Evolutionary conservation across 1,284 basidiomycete genomes (phyloP).

Genomic region (Irpex sp.): DNA sequence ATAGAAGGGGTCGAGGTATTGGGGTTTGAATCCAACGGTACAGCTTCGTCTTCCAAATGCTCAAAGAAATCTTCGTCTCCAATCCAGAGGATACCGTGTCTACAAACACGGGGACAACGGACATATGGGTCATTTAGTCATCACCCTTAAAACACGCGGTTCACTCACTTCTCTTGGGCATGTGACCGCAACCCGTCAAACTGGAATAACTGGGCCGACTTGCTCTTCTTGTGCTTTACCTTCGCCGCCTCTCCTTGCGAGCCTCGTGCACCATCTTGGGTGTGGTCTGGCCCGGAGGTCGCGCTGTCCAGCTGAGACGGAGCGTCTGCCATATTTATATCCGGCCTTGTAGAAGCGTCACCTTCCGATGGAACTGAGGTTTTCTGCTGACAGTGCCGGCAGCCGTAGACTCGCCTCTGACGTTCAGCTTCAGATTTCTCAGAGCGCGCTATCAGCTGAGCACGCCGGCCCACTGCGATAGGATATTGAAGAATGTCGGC

Average conservation of each 20-base stretch:
- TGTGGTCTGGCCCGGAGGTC: neutral
- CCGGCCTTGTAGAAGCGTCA: neutral
- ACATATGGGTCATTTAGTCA: slow-evolving; percentile 5
- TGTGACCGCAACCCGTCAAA: slow-evolving; percentile 61
- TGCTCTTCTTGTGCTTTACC: slow-evolving; percentile 15
- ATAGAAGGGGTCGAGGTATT: neutral
- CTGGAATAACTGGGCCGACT: slow-evolving; percentile 24
- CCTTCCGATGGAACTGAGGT: neutral
- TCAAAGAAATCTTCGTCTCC: slow-evolving; percentile 33
- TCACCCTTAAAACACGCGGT: slow-evolving; percentile 1
- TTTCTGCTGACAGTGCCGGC: slow-evolving; percentile 46
- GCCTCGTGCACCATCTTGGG: slow-evolving; percentile 7
- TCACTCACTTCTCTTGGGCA: slow-evolving; percentile 50
- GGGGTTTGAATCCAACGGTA: neutral
- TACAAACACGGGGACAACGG: slow-evolving; percentile 13
- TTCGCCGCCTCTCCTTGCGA: slow-evolving; percentile 4
- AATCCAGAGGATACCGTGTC: slow-evolving; percentile 27
- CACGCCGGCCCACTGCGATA: slow-evolving; percentile 29
- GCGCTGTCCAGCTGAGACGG: neutral
- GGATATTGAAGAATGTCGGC: slow-evolving; percentile 17
- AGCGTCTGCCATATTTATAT: neutral
- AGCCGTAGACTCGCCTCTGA: slow-evolving; percentile 40
- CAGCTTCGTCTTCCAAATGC: neutral
- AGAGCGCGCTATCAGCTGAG: slow-evolving; percentile 27
- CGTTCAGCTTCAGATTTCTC: slow-evolving; percentile 23